A percentile compares a stretch with the other conserved stretches of the same genome.
These are phyloP conservation scores for Chlorella sorokiniana DNA, from an alignment of 139 green algal species.

Conservation along the genomic window DNA sequence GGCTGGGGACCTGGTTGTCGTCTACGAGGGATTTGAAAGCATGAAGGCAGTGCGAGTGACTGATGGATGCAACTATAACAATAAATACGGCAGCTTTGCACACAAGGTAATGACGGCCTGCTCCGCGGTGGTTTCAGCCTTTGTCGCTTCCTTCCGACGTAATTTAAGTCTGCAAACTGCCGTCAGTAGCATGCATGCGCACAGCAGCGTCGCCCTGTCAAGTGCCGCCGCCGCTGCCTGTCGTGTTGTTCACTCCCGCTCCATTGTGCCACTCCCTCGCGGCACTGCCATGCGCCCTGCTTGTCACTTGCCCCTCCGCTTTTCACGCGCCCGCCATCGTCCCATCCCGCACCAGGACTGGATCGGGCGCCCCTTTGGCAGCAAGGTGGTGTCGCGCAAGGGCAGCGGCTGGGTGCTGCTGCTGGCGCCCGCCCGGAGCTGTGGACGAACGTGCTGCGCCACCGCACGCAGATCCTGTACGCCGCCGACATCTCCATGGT, in stretches of 20 bases:
- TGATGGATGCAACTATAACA: slow-evolving; percentile 46
- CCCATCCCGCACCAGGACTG: slow-evolving; percentile 65
- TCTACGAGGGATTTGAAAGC: slow-evolving; percentile 77
- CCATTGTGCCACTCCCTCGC: no score
- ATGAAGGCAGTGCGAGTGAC: slow-evolving; percentile 74
- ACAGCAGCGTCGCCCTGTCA: no score
- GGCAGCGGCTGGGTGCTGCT: slow-evolving; percentile 75
- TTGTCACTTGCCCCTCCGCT: no score
- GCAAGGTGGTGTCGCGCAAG: slow-evolving; percentile 52
- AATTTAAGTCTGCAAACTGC: not conserved
- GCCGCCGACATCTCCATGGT: slow-evolving; percentile 85
- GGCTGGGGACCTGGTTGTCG: slow-evolving; percentile 80
- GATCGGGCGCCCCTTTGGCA: slow-evolving; percentile 82
- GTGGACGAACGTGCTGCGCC: slow-evolving; percentile 85
- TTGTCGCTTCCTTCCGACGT: not conserved
- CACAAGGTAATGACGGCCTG: slow-evolving; percentile 49
- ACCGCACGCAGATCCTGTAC: slow-evolving; percentile 91
- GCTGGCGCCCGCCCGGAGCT: slow-evolving; percentile 88
- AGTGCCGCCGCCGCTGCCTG: no score
- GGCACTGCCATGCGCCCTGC: no score
- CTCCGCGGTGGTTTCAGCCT: not conserved
- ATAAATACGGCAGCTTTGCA: slow-evolving; percentile 66
- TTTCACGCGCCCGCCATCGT: not conserved
- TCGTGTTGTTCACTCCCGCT: no score
- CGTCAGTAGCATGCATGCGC: not conserved